Base-by-base conservation (phyloP, 2,329 filamentous ascomycete genomes). In the Aureobasidium sp. region DNA sequence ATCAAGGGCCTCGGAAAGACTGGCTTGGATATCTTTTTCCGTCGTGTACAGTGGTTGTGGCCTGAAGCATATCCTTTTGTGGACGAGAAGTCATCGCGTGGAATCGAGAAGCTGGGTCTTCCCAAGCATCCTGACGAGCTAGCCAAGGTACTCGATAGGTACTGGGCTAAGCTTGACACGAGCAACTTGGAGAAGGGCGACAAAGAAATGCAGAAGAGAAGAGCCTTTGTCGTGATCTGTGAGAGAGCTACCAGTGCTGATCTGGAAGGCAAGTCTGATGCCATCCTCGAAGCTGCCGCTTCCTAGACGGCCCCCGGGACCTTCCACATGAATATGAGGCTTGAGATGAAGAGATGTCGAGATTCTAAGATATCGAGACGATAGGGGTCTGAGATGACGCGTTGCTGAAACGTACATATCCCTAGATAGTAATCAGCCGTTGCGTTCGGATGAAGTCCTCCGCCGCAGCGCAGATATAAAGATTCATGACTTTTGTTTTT, bases 1-100 rank as follows among this genome's bases (percentile, higher is more conserved):
- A 70, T 78, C 66, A 77, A 78, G 56, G 77, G 76, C 0, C 63
- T 79, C 17, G 76, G 75, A 3, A 68, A 71, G 53, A 75, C 72
- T 1, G 76, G 76, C 0, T 64, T 76, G 2, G 72, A 78, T 50
- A 77, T 78, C 62, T 78, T 79, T 66, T 73, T 73, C 39, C 68
- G 77, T 5, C 66, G 77, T 0, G 68, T 78, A 15, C 75, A 78
- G 65, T 75, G 75, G 69, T 59, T 71, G 47, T 79, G 76, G 76
- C 62, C 66, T 8, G 68, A 71, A 20, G 66, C 68, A 0, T 78
- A 68, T 67, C 76, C 76, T 1, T 78, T 74, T 63, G 66, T 76
- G 5, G 76, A 78, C 67, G 66, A 68, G 13, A 68, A 70, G 61
- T 74, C 74, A 9, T 63, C 70, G 56, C 66, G 69, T 13, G 68